Base-by-base conservation (phyloP, 2,329 filamentous ascomycete genomes). In the Pezicula neosporulosa region DNA sequence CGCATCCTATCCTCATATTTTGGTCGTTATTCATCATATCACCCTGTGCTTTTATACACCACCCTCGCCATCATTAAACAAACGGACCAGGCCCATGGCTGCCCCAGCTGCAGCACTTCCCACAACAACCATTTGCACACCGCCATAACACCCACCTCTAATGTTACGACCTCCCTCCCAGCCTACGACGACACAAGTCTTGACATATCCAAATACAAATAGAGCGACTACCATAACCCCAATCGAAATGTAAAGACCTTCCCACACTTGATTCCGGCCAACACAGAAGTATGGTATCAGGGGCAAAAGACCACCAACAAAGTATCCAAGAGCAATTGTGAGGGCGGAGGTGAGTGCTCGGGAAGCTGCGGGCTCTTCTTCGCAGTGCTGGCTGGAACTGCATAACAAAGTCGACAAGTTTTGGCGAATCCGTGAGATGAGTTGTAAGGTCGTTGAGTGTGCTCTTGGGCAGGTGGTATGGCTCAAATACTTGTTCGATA, bases 151-250 rank as follows among this genome's bases (percentile, higher is more conserved):
- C 8, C 58, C 61, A 6, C 43, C 53, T 28, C 55, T 49, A 44
- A 68, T 58, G 36, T 58, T 60, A 44, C 51, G 56, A n/a, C 56
- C 57, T 36, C 55, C 63, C 21, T 52, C 56, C 60, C 60, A 66
- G 47, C 70, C 71, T 1, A 66, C 74, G 0, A 81, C 73, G 12
- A 81, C 71, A 30, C 62, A 77, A 18, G 82, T 85, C 71, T 87
- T 87, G 50, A 76, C 71, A 59, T 83, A 85, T n/a, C 85, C 85
- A 63, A 88, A 88, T 3, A 70, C 66, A 49, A 87, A 77, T 41
- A 88, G 66, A 2, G 82, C 78, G 7, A 83, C 62, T 12, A 81
- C 75, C 61, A 85, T 87, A 48, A 87, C 75, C 4, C 65, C 74
- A 24, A 86, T 74, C 21, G 81, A 85, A 53, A 81, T 78, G 35